Conservation (phyloP, 345 rosid species). For the Boechera stricta region DNA sequence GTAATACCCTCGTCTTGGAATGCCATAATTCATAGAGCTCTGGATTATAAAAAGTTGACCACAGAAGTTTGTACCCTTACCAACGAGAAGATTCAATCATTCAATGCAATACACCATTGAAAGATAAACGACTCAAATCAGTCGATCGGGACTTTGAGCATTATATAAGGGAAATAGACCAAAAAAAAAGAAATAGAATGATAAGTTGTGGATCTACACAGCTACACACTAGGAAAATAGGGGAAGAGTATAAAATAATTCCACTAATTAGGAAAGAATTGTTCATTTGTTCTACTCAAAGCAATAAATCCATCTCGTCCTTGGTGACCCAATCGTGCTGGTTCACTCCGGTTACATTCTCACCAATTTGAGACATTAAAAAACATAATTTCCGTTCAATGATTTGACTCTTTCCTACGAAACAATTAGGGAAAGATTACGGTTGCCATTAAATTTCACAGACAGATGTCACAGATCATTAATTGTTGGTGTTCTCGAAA, state of each 20-base stretch:
- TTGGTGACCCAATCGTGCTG: not conserved
- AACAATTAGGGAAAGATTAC: not conserved
- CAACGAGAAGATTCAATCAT: too few relatives aligned
- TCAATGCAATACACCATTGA: too few relatives aligned
- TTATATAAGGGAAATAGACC: too few relatives aligned
- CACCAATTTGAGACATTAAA: not conserved
- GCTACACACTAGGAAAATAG: not conserved
- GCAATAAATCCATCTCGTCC: not conserved
- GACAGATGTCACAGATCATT: constrained; percentile 9
- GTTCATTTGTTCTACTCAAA: not conserved
- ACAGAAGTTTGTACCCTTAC: too few relatives aligned
- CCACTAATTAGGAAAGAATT: not conserved
- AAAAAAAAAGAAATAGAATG: not conserved
- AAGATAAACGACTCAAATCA: too few relatives aligned
- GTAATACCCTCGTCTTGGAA: not conserved
- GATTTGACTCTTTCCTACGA: constrained; percentile 3
- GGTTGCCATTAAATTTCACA: not conserved
- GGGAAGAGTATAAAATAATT: not conserved
- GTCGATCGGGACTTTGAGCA: too few relatives aligned
- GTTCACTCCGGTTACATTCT: not conserved
- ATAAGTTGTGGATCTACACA: not conserved
- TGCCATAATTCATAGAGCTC: too few relatives aligned
- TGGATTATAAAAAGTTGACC: too few relatives aligned
- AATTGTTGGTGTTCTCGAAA: constrained; percentile 18
- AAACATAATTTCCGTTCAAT: constrained; percentile 7